Percentiles rank a stretch among this genome's conserved stretches.
Evolutionary conservation across 345 rosid genomes (phyloP).

Genomic region (Lumnitzera racemosa): DNA sequence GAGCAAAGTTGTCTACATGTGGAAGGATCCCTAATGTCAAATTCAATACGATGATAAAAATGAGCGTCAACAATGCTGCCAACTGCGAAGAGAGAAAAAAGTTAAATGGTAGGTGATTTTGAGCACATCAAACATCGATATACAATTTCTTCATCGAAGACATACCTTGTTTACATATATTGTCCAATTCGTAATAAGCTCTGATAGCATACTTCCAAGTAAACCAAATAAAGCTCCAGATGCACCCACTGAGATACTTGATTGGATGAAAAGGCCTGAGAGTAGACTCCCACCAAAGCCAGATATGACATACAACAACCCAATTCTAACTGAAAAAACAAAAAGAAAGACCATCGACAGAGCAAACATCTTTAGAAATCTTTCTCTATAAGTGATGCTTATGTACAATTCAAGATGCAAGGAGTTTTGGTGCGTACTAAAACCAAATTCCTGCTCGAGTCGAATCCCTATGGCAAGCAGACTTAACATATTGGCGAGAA

Average conservation of each 20-base stretch:
- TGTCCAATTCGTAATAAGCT: conserved; percentile 92
- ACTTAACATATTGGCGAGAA: conserved; percentile 91
- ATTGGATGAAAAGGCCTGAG: conserved; percentile 72
- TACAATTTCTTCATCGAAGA: neutral
- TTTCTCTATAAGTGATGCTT: too few relatives aligned
- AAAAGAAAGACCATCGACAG: neutral
- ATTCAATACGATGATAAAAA: conserved; percentile 62
- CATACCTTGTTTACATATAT: conserved; percentile 81
- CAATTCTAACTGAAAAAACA: conserved; percentile 66
- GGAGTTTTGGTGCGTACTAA: conserved; percentile 30
- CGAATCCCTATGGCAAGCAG: conserved; percentile 85
- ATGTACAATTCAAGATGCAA: neutral
- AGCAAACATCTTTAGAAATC: too few relatives aligned
- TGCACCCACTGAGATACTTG: conserved; percentile 91
- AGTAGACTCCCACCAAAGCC: conserved; percentile 92
- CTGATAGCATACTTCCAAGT: conserved; percentile 94
- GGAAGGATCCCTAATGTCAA: conserved; percentile 85
- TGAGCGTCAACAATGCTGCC: conserved; percentile 77
- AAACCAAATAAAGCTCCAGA: conserved; percentile 97
- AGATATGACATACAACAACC: conserved; percentile 63
- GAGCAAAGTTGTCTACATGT: conserved; percentile 97
- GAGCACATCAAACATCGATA: too few relatives aligned
- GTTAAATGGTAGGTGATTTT: too few relatives aligned
- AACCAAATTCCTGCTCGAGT: conserved; percentile 95
- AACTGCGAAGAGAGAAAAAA: conserved; percentile 34